Base-by-base conservation (phyloP, 805 yeast genomes). In the Allodekkera sacchari region DNA sequence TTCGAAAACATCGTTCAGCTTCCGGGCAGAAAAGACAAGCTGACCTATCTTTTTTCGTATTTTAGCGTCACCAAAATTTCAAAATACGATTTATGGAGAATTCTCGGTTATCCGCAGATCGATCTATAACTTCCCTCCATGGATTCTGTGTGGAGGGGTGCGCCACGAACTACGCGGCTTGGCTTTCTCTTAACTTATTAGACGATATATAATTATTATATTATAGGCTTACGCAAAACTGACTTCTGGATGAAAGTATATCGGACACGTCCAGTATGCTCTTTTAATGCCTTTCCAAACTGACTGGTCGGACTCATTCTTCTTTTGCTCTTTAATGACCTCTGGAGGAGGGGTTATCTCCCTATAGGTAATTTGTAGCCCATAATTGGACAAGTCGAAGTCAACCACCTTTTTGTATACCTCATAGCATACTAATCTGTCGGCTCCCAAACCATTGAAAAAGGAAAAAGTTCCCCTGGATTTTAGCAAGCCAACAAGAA, bases 381-480 rank as follows among this genome's bases (percentile, higher is more conserved):
- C 96, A 48, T 82, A 87, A 43, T 81, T 83, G 27, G 64, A 62
- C 42, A 88, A 63, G 54, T 88, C 96, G 35, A 83, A 55, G 40
- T 77, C 83, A 4, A 83, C 95, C 35, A 88, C 76, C 45, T 75
- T 71, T 53, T 74, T 78, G 63, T 89, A 88, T 7, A 89, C 96
- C 46, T 88, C 88, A 49, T 81, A 81, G 43, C 80, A 72, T 10
- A 80, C 64, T 44, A 74, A 69, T 44, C 87, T 61, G 42, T 81
- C 92, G 11, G 88, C 89, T 16, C 92, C 92, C 7, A 83, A 64
- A 0, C 97, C 97, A 48, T 88, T 89, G 67, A 88, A 88, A 51
- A 87, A 88, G 5, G 95, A 84, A 41, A 88, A 87, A 1, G 75
- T 69, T 7, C 96, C 97, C 21, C 73, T 70, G 6, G 92, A 83